These are phyloP conservation scores for Strigomonas culicis DNA, from an alignment of 208 protist genomes.

Conservation along the genomic window DNA sequence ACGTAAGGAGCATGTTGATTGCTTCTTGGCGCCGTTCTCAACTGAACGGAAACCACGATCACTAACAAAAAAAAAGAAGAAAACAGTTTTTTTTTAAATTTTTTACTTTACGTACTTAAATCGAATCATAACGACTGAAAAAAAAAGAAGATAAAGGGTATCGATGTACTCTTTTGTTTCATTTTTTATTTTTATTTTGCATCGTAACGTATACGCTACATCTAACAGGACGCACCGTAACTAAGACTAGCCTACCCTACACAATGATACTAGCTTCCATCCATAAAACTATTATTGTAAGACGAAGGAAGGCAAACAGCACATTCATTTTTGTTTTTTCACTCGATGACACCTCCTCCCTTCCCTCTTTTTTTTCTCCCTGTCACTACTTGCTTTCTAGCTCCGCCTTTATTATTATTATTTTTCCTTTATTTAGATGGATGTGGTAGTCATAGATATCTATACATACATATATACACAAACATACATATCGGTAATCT, in stretches of 20 bases:
- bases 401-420: slow-evolving; percentile 3
- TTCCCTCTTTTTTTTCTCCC: slow-evolving; percentile 13
- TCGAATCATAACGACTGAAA: background rate
- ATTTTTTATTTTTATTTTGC: slow-evolving; percentile 14
- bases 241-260: too few species aligned
- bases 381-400: slow-evolving; percentile 2
- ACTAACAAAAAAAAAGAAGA: background rate
- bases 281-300: slow-evolving; percentile 6
- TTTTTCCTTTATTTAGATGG: slow-evolving; percentile 15
- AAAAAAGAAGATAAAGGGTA: slow-evolving; percentile 7
- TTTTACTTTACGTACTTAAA: slow-evolving; percentile 5
- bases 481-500: background rate
- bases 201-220: background rate
- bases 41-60: background rate
- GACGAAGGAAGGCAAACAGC: background rate
- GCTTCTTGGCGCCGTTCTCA: background rate
- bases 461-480: slow-evolving; percentile 3
- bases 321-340: slow-evolving; percentile 12
- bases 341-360: slow-evolving; percentile 3
- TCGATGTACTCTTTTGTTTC: slow-evolving; percentile 9
- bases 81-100: slow-evolving; percentile 4
- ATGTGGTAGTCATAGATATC: background rate
- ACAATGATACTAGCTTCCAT: slow-evolving; percentile 1
- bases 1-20: background rate
- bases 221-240: background rate